Evolutionary conservation across 441 rosid genomes (phyloP).

Genomic region (Pelargonium cotyledonis): DNA sequence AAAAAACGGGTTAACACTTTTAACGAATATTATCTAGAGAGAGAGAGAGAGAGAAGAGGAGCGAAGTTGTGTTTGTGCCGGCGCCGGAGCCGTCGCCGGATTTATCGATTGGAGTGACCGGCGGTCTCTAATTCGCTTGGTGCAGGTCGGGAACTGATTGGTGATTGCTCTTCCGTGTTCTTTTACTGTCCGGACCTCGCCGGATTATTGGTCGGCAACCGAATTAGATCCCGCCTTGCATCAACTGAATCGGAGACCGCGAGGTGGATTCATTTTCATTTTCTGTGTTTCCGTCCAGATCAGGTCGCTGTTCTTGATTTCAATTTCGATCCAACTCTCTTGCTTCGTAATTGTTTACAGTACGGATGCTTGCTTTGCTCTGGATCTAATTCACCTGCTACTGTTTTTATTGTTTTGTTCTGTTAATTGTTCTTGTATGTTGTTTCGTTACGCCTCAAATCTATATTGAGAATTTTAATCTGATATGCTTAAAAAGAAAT

Average conservation of each 20-base stretch:
- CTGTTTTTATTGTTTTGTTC: too few relatives aligned
- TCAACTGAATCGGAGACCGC: constrained; percentile 99
- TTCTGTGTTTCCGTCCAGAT: not conserved
- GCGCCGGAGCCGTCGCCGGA: constrained; percentile 24
- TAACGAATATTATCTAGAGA: too few relatives aligned
- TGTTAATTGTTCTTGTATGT: too few relatives aligned
- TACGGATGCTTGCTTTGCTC: too few relatives aligned
- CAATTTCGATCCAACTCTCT: too few relatives aligned
- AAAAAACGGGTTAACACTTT: not conserved
- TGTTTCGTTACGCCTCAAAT: too few relatives aligned
- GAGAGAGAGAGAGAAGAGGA: not conserved
- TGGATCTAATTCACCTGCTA: too few relatives aligned
- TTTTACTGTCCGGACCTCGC: constrained; percentile 8
- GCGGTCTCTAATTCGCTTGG: constrained; percentile 99
- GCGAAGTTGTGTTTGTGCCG: constrained; percentile 9
- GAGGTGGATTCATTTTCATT: constrained; percentile 27
- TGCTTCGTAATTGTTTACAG: too few relatives aligned
- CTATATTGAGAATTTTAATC: too few relatives aligned
- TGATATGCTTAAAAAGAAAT: too few relatives aligned
- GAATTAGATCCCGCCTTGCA: constrained; percentile 98
- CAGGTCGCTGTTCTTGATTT: not conserved
- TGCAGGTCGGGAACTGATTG: constrained; percentile 98
- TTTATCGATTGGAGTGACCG: constrained; percentile 7
- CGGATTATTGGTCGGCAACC: constrained; percentile 10
- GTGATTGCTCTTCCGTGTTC: constrained; percentile 12